Evolutionary conservation across 352 stramenopile species (phyloP).

Genomic region (Globisporangium cederbergense): DNA sequence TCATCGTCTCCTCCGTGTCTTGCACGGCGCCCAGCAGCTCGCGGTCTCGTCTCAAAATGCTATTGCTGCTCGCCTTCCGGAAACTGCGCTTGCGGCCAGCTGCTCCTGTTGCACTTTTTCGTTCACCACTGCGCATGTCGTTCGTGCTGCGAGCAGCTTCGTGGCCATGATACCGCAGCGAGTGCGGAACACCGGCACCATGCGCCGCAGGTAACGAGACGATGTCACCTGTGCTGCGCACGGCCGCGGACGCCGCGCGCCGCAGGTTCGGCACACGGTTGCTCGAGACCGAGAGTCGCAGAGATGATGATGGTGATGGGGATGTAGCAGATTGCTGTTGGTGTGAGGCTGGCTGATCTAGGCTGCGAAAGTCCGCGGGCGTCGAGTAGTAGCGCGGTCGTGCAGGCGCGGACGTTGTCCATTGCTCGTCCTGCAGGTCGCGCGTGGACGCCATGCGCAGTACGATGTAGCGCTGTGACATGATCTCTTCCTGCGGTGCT

Average conservation of each 20-base stretch:
- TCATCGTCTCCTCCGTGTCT: constrained; percentile 5
- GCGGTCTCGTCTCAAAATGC: constrained; percentile 3
- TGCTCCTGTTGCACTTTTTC: background rate
- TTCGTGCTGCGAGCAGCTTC: background rate
- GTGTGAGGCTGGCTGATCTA: background rate
- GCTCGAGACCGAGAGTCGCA: constrained; percentile 4
- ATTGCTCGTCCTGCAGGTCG: constrained; percentile 29
- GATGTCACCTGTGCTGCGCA: constrained; percentile 14
- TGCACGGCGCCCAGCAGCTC: constrained; percentile 2
- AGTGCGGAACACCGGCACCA: background rate
- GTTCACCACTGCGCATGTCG: background rate
- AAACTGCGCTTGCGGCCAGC: constrained; percentile 1
- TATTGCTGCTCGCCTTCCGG: background rate
- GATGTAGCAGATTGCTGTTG: background rate
- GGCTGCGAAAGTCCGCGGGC: constrained; percentile 8
- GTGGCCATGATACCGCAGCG: constrained; percentile 4
- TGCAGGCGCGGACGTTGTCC: background rate
- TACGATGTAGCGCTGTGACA: constrained; percentile 48
- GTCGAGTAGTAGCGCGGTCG: constrained; percentile 21
- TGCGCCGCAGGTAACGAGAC: constrained; percentile 1
- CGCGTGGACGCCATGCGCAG: constrained; percentile 39
- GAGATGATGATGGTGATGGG: background rate
- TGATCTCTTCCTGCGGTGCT: constrained; percentile 8
- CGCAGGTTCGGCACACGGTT: constrained; percentile 16
- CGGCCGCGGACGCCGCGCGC: constrained; percentile 1